These are phyloP conservation scores for Cystobasidium slooffiae DNA, from an alignment of 1,284 basidiomycete species.

Conservation along the genomic window DNA sequence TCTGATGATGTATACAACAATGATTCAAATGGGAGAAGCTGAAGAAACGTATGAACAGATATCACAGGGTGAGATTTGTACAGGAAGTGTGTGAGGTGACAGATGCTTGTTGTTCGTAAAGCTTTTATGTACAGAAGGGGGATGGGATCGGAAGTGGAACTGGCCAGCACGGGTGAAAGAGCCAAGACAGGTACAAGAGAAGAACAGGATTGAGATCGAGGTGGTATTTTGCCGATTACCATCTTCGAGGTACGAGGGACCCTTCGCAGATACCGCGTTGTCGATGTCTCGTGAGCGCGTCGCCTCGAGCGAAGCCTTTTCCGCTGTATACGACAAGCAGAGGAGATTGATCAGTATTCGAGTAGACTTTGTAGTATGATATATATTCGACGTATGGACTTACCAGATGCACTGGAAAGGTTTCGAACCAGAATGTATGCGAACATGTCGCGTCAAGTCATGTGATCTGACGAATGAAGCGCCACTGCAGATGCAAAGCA, in stretches of 20 bases:
- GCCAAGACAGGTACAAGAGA: no score
- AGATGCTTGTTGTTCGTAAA: no score
- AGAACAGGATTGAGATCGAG: no score
- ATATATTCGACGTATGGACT: slow-evolving; percentile 43
- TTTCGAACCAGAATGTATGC: slow-evolving; percentile 60
- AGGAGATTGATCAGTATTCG: not conserved
- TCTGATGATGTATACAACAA: no score
- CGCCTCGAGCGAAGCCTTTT: slow-evolving; percentile 60
- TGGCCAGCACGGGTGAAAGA: no score
- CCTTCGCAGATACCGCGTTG: slow-evolving; percentile 60
- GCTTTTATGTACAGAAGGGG: no score
- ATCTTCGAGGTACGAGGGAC: slow-evolving; percentile 45
- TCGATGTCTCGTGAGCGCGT: slow-evolving; percentile 60
- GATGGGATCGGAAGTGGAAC: no score
- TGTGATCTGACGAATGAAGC: slow-evolving; percentile 60
- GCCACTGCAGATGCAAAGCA: slow-evolving; percentile 39
- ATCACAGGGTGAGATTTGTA: no score
- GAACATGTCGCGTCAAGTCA: slow-evolving; percentile 59
- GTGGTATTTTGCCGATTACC: slow-evolving; percentile 16
- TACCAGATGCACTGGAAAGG: slow-evolving; percentile 60
- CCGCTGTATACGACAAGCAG: slow-evolving; percentile 53
- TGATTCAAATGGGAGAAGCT: no score
- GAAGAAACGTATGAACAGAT: no score
- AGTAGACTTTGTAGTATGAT: not conserved
- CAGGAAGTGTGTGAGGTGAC: no score